Base-by-base conservation (phyloP, 352 stramenopile species). In the Phytopythium cucurbitacearum region DNA sequence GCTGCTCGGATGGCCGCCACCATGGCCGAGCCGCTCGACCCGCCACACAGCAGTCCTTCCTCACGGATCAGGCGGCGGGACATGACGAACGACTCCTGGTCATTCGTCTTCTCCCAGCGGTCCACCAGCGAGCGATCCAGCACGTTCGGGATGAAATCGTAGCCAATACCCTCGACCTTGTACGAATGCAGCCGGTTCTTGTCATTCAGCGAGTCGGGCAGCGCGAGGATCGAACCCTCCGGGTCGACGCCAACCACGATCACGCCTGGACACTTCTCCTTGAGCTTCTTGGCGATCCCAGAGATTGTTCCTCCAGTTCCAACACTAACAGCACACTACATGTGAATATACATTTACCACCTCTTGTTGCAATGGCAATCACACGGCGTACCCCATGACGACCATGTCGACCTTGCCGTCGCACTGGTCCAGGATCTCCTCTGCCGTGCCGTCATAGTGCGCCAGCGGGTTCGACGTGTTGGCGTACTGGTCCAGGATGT, bases 121-220 rank as follows among this genome's bases (percentile, higher is more conserved):
- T 99, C 93, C 2, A 98, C 79, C 7, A 98, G 67, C 3, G 56
- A 75, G 33, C 94, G 85, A 65, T 98, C 87, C 15, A 98, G 78
- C 16, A 99, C 96, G 9, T 91, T 71, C 6, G 96, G 96, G 40
- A 99, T 96, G 57, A 98, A 99, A 59, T 98, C 96, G 69, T 98
- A 98, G 40, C 96, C 94, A 55, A 98, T 98, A 6, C 96, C 96
- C 69, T 99, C 94, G 10, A 98, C 94, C 65, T 91, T 79, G 73
- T 98, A 98, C 12, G 85, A 50, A 45, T 85, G 62, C 28, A 97
- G 69, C 1, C 89, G 73, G 59, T 95, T 86, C 50, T 89, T 78
- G 67, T 98, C 91, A 70, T 98, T 98, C 46, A 98, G 53, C 28
- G 40, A 59, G 15, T 98, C 94, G 0, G 94, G 94, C 39, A 90